Conservation (phyloP, 331 rosid species). For the Ulmus americana region DNA sequence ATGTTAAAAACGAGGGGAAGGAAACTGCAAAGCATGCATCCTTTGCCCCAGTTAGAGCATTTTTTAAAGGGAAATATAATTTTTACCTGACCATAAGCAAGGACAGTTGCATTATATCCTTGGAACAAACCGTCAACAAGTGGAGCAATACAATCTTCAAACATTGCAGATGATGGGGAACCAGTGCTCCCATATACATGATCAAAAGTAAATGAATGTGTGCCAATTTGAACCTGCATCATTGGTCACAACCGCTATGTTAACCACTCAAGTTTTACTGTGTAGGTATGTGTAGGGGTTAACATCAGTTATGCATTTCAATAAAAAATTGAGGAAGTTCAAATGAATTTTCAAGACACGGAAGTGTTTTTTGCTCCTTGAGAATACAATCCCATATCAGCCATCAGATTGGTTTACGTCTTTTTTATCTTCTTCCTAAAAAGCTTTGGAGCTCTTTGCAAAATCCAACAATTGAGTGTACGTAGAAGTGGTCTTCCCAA, state of each 20-base stretch:
- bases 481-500: neutral
- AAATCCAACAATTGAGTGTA: neutral
- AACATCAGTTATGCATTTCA: neutral
- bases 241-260: constrained; percentile 19
- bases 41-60: constrained; percentile 6
- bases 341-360: neutral
- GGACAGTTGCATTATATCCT: constrained; percentile 99
- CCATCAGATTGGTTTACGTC: neutral
- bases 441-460: neutral
- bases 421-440: neutral
- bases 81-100: constrained; percentile 96
- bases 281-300: neutral
- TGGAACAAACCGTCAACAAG: constrained; percentile 93
- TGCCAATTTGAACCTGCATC: constrained; percentile 86
- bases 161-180: constrained; percentile 73
- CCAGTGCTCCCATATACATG: constrained; percentile 94
- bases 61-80: constrained; percentile 7
- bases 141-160: constrained; percentile 78
- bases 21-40: constrained; percentile 19
- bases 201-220: constrained; percentile 94
- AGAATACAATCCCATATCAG: neutral
- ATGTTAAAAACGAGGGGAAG: constrained; percentile 28
- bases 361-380: neutral
- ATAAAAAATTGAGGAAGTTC: neutral
- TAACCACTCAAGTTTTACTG: neutral